Percentiles rank a stretch among this genome's conserved stretches.
These are phyloP conservation scores for Penicillium waksmanii DNA, from an alignment of 495 filamentous ascomycete genomes.

Conservation along the genomic window DNA sequence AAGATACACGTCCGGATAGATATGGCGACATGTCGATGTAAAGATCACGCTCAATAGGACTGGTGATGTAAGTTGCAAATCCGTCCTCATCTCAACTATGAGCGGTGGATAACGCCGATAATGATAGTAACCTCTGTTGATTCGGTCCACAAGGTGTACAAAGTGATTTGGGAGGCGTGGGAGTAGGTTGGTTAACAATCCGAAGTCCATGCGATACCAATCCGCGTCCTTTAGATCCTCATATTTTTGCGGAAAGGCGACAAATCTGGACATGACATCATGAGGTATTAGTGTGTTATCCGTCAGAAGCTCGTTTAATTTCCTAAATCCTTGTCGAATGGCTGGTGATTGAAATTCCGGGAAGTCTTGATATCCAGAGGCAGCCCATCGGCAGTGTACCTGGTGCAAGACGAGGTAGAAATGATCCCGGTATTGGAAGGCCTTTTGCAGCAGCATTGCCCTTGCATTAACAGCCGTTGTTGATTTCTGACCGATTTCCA, in stretches of 20 bases:
- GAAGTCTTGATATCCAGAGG: not conserved
- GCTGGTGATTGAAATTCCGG: not conserved
- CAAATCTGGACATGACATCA: slow-evolving; percentile 6
- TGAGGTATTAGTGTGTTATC: slow-evolving; percentile 2
- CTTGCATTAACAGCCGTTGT: slow-evolving; percentile 40
- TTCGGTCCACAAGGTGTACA: slow-evolving; percentile 28
- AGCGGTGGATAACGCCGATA: slow-evolving; percentile 58
- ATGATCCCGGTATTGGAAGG: slow-evolving; percentile 56
- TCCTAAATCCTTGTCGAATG: not conserved
- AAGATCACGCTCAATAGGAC: slow-evolving; percentile 63
- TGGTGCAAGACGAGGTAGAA: slow-evolving; percentile 73
- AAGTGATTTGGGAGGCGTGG: slow-evolving; percentile 37
- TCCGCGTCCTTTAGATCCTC: not conserved
- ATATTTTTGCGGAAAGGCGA: not conserved
- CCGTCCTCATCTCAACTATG: slow-evolving; percentile 57
- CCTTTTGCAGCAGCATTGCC: slow-evolving; percentile 57
- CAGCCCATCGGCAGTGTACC: slow-evolving; percentile 57
- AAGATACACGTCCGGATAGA: slow-evolving; percentile 19
- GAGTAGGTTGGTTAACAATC: slow-evolving; percentile 2
- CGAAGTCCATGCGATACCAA: slow-evolving; percentile 10
- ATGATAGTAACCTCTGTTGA: slow-evolving; percentile 34
- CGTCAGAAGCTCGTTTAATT: slow-evolving; percentile 9
- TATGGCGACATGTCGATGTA: slow-evolving; percentile 48
- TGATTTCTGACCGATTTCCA: not conserved
- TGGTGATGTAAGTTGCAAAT: slow-evolving; percentile 56